Percentiles rank a stretch among this genome's conserved stretches.
Evolutionary conservation across 495 filamentous ascomycete species (phyloP).

Genomic region (Penicillium cataractarum): DNA sequence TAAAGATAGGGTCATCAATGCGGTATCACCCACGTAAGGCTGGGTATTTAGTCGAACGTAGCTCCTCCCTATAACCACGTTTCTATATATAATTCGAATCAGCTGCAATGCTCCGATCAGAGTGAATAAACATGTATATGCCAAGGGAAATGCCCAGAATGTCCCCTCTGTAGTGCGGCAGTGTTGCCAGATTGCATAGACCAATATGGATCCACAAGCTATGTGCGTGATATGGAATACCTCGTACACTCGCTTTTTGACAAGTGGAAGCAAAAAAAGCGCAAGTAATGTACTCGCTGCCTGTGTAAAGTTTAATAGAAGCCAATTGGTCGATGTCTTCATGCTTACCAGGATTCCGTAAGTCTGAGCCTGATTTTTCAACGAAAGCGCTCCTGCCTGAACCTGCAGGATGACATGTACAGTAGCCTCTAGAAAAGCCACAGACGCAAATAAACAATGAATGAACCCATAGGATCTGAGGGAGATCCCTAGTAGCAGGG

Average conservation of each 20-base stretch:
- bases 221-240: not conserved
- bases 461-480: not conserved
- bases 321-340: too few species aligned
- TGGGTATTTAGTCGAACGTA: not conserved
- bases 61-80: not conserved
- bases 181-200: not conserved
- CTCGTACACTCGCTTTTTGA: not conserved
- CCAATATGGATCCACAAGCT: not conserved
- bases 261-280: not conserved
- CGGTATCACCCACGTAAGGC: not conserved
- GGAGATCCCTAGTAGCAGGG: not conserved
- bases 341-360: not conserved
- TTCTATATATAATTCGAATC: not conserved
- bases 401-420: not conserved
- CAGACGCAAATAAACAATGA: not conserved
- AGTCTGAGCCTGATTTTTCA: not conserved
- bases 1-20: not conserved
- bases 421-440: not conserved
- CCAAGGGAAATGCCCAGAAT: not conserved
- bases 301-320: too few species aligned
- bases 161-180: not conserved
- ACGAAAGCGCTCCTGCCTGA: not conserved
- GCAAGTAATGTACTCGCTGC: not conserved
- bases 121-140: not conserved
- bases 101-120: not conserved